Conservation (phyloP, 371 early-diverging fungal species). For the Mucor lusitanicus region DNA sequence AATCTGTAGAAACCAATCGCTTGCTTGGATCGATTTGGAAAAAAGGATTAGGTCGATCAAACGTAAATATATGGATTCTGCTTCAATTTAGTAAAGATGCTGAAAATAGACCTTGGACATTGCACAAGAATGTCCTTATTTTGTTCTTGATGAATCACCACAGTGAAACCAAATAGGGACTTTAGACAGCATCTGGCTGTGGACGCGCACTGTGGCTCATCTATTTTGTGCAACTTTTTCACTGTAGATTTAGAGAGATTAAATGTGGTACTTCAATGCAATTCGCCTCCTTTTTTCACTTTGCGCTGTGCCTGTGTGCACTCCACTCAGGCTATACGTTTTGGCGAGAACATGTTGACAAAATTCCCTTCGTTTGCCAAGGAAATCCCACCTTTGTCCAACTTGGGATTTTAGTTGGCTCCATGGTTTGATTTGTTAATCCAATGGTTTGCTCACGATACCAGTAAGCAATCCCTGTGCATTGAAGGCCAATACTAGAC, state of each 20-base stretch:
- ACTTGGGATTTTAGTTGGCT: background rate
- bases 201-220: background rate
- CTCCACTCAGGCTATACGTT: background rate
- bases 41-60: background rate
- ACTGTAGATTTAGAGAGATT: background rate
- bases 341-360: background rate
- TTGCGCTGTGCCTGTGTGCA: background rate
- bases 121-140: background rate
- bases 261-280: background rate
- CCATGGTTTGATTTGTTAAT: background rate
- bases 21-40: background rate
- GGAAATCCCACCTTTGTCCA: background rate
- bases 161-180: background rate
- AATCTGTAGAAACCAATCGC: background rate
- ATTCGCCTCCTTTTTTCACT: background rate
- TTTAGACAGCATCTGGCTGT: background rate
- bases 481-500: background rate
- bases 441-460: no score
- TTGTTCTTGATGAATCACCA: background rate
- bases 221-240: background rate
- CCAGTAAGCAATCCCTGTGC: no score
- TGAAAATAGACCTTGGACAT: background rate
- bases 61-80: background rate
- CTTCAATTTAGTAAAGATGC: background rate
- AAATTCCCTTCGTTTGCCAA: background rate